These are phyloP conservation scores for Metschnikowia corniflorae DNA, from an alignment of 805 yeast species.

Conservation along the genomic window DNA sequence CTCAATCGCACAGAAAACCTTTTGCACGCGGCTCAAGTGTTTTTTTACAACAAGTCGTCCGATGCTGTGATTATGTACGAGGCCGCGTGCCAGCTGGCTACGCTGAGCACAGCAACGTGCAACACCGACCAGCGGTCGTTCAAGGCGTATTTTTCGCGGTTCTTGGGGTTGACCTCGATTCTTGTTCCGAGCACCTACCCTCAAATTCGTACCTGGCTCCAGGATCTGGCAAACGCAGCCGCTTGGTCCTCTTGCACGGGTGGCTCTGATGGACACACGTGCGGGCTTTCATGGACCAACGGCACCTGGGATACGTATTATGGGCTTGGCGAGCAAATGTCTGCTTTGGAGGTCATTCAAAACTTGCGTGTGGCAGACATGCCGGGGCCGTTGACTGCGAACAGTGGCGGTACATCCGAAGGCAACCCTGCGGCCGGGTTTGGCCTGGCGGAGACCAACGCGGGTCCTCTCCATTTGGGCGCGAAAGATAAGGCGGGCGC, in stretches of 20 bases:
- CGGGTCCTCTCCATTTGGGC: conserved; percentile 13
- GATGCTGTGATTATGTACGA: conserved; percentile 61
- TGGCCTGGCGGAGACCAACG: conserved; percentile 7
- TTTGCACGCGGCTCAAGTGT: conserved; percentile 51
- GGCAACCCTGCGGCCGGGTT: conserved; percentile 36
- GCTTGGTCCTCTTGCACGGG: conserved; percentile 19
- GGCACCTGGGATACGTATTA: conserved; percentile 17
- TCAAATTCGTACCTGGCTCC: conserved; percentile 43
- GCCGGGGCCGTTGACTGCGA: conserved; percentile 30
- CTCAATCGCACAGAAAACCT: conserved; percentile 52
- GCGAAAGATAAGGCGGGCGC: conserved; percentile 66
- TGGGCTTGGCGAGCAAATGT: conserved; percentile 23
- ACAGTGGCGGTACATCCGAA: conserved; percentile 35
- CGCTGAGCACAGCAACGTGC: conserved; percentile 42
- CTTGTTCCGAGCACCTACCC: conserved; percentile 60
- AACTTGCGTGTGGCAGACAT: conserved; percentile 22
- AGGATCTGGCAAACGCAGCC: conserved; percentile 31
- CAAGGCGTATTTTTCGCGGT: conserved; percentile 77
- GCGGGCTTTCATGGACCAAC: conserved; percentile 21
- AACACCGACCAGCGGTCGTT: conserved; percentile 89
- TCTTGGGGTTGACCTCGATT: conserved; percentile 68
- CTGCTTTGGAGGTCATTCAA: conserved; percentile 21
- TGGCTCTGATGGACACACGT: conserved; percentile 21
- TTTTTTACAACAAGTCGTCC: conserved; percentile 43
- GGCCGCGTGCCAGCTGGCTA: conserved; percentile 70